Percentiles rank a stretch among this genome's conserved stretches.
Conservation (phyloP, 2,329 filamentous ascomycete genomes). For the Fusarium sp. region DNA sequence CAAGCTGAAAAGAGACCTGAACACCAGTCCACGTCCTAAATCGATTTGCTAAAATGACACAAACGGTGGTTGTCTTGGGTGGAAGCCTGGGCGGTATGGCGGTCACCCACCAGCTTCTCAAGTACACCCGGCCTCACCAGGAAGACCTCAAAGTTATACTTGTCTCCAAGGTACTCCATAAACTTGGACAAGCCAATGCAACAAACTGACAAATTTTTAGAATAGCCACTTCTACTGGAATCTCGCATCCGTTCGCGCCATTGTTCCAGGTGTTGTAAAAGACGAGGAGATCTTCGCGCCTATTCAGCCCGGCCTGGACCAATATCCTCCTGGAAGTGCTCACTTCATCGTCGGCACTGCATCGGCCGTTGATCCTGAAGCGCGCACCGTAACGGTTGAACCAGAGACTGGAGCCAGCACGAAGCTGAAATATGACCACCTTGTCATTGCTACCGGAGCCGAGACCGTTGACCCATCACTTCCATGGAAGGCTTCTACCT, state of each 20-base stretch:
- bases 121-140: slow-evolving; percentile 58
- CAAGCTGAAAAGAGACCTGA: neutral
- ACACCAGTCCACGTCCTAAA: neutral
- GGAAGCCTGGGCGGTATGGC: slow-evolving; percentile 65
- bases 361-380: slow-evolving; percentile 53
- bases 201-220: slow-evolving; percentile 46
- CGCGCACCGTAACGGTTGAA: slow-evolving; percentile 57
- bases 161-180: slow-evolving; percentile 61
- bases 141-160: slow-evolving; percentile 65
- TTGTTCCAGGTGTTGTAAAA: slow-evolving; percentile 61
- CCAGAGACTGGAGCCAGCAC: slow-evolving; percentile 21
- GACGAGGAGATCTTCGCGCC: slow-evolving; percentile 63
- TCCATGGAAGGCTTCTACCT: slow-evolving; percentile 65
- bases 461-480: slow-evolving; percentile 53
- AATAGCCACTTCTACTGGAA: slow-evolving; percentile 71
- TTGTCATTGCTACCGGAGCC: slow-evolving; percentile 68
- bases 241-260: slow-evolving; percentile 65
- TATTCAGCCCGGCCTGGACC: slow-evolving; percentile 60
- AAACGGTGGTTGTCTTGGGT: slow-evolving; percentile 66
- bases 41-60: slow-evolving; percentile 53
- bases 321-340: slow-evolving; percentile 61
- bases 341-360: slow-evolving; percentile 65
- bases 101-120: slow-evolving; percentile 65
- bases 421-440: slow-evolving; percentile 62
- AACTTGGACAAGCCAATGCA: neutral